Evolutionary conservation across 2,329 filamentous ascomycete species (phyloP), one percentile per base, ranked within the genome.

Genomic region (Xenosphaeropsis pyriputrescens): DNA sequence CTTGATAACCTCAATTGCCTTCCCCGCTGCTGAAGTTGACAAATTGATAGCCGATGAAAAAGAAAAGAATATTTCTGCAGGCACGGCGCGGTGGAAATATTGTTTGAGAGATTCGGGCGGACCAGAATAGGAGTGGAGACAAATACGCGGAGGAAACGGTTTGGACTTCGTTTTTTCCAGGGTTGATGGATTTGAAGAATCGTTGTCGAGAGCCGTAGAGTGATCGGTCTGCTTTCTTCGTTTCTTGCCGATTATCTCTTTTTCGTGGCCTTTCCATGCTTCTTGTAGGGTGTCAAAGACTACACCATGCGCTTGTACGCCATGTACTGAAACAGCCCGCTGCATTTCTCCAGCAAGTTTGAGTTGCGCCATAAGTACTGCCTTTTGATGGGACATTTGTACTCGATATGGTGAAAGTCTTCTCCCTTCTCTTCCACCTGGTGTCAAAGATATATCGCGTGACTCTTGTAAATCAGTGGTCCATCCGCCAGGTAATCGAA

Each of bases 61-160:
- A 1, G 86, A 94, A 49, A 93, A 88, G 58, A 78, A 98, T 15
- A 96, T 68, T 13, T 75, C 67, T 0, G 77, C 75, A 0, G 89
- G 89, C 7, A 91, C 74, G 1, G 70, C 65, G 1, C 74, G 72
- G 45, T 81, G 69, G 35, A 85, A 61, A 51, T 94, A 96, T 55
- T 86, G 85, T 45, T 72, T 78, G 29, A 95, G 61, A 22, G 79
- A 70, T 40, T 91, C 78, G 9, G 74, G 65, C 5, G 79, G 71
- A 0, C 85, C 89, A 35, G 83, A 93, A 58, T 86, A 98, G 0
- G 88, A 95, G 58, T 98, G 91, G 41, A 98, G 72, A 53, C 91
- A 98, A 53, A 96, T 79, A 7, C 88, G 67, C 1, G 88, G 86
- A 4, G 91, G 88, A 48, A 80, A 96, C 0, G 82, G 79, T 42